Conservation (phyloP, 2,329 filamentous ascomycete genomes). For the Aurifilum marmelostoma region DNA sequence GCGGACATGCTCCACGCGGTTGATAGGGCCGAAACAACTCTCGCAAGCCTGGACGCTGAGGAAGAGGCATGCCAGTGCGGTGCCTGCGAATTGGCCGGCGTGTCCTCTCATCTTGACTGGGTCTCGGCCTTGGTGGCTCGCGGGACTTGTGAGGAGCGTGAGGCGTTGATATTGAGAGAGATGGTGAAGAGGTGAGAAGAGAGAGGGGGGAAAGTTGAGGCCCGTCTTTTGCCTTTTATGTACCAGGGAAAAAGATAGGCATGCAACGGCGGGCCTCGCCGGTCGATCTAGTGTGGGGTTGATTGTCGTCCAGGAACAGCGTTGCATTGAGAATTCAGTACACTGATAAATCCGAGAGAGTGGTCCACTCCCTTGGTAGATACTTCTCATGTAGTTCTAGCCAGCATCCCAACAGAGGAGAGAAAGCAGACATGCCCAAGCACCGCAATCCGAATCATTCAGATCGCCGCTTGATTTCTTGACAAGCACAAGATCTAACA, state of each 20-base stretch:
- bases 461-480: too few relatives aligned
- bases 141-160: background rate
- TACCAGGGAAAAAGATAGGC: background rate
- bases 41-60: constrained; percentile 41
- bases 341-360: background rate
- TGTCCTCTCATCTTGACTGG: constrained; percentile 24
- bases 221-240: background rate
- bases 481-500: too few relatives aligned
- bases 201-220: background rate
- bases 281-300: background rate
- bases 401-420: too few relatives aligned
- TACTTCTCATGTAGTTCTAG: background rate
- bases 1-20: constrained; percentile 48
- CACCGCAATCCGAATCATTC: too few relatives aligned
- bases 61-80: constrained; percentile 26
- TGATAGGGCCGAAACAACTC: constrained; percentile 47
- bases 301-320: background rate
- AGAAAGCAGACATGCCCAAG: background rate
- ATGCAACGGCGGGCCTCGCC: background rate
- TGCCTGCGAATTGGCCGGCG: constrained; percentile 24
- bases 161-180: background rate
- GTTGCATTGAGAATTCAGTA: background rate
- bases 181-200: background rate
- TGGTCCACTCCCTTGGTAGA: background rate
- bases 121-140: background rate